phyloP scores from a whole-genome alignment of 352 stramenopile species.

The Phytophthora nicotianae region DNA sequence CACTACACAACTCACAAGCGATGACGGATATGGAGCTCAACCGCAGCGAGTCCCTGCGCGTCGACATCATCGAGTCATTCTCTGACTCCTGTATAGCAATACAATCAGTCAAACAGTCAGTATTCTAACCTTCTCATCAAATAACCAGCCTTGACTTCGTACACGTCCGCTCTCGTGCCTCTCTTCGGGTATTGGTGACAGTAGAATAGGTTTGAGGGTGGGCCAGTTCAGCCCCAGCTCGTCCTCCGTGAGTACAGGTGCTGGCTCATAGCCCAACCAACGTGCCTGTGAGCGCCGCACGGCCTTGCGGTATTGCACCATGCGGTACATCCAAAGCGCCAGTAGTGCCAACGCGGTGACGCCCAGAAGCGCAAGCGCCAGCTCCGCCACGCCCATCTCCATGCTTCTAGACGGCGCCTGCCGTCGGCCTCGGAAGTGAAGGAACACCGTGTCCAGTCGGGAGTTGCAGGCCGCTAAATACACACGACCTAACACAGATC shows the following conservation, averaged over 20 bases:
- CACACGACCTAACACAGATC: conserved; percentile 1
- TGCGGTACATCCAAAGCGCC: conserved; percentile 59
- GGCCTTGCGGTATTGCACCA: conserved; percentile 66
- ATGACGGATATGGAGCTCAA: conserved; percentile 49
- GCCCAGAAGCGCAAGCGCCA: conserved; percentile 47
- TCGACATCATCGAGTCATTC: conserved; percentile 46
- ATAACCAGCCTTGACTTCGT: conserved; percentile 9
- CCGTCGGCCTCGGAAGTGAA: conserved; percentile 33
- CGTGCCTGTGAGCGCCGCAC: conserved; percentile 65
- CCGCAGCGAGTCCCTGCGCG: conserved; percentile 40
- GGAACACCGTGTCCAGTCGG: conserved; percentile 17
- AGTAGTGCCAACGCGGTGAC: conserved; percentile 45
- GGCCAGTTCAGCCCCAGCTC: conserved; percentile 55
- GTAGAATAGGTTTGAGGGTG: conserved; percentile 53
- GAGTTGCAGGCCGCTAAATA: neutral
- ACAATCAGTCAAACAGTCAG: conserved; percentile 11
- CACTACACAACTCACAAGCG: conserved; percentile 42
- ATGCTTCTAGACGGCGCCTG: conserved; percentile 37
- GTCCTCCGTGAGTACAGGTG: conserved; percentile 32
- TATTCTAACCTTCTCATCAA: neutral
- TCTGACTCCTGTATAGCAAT: conserved; percentile 50
- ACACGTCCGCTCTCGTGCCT: conserved; percentile 55
- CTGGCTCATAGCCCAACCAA: conserved; percentile 63
- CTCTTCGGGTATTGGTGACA: conserved; percentile 78
- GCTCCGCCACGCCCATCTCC: conserved; percentile 46